Percentiles rank a stretch among this genome's conserved stretches.
Evolutionary conservation across 2,329 filamentous ascomycete species (phyloP).

Genomic region (Microdochium bolleyi): DNA sequence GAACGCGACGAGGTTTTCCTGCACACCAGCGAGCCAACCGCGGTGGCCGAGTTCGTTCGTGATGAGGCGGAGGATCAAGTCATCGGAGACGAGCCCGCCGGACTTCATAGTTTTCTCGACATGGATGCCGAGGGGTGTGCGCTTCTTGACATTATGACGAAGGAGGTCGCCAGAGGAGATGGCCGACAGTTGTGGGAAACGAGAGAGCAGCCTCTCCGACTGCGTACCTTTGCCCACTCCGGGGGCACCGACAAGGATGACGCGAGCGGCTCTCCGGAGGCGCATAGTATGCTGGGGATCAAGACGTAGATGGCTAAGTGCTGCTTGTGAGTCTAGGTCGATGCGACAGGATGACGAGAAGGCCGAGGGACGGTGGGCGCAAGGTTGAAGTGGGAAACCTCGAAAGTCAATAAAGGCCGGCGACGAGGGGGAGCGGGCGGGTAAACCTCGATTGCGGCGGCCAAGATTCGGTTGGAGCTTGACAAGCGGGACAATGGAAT

Average conservation of each 20-base stretch:
- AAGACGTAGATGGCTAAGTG: background rate
- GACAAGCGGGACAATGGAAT: background rate
- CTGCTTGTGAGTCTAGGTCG: background rate
- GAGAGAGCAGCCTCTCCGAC: constrained; percentile 75
- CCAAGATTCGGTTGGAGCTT: background rate
- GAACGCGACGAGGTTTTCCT: constrained; percentile 43
- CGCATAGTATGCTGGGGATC: constrained; percentile 37
- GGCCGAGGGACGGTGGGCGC: background rate
- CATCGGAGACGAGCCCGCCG: constrained; percentile 84
- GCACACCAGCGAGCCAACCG: constrained; percentile 64
- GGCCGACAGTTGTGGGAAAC: constrained; percentile 81
- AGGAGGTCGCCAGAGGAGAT: constrained; percentile 93
- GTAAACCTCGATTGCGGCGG: background rate
- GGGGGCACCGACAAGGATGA: constrained; percentile 93
- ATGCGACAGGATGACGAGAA: background rate
- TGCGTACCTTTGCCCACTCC: constrained; percentile 97
- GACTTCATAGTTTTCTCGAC: constrained; percentile 83
- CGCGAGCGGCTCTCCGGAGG: constrained; percentile 74
- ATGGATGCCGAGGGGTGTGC: constrained; percentile 82
- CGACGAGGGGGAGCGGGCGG: background rate
- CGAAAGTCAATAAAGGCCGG: background rate
- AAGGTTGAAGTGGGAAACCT: background rate
- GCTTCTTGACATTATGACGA: constrained; percentile 83
- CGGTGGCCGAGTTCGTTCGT: constrained; percentile 78
- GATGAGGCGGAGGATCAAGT: constrained; percentile 86